Base-by-base conservation (phyloP, 345 rosid genomes). In the Carallia brachiata region DNA sequence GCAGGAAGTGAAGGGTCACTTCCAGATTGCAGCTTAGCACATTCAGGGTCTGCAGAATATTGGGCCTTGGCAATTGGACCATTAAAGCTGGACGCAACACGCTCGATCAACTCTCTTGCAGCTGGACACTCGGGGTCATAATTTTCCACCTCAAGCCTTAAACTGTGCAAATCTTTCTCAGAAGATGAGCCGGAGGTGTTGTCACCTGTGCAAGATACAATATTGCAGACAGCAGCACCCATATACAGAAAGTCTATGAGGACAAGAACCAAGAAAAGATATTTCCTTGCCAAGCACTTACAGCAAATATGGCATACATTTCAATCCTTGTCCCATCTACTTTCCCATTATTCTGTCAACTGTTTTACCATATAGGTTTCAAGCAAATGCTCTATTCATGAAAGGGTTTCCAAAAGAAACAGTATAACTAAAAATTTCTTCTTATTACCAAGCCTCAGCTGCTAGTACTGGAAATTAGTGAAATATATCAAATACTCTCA, bases 161-260 rank as follows among this genome's bases (percentile, higher is more conserved):
- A 84, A 75, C 78, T 83, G 71, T 79, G 88, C 74, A 81, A 48
- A 74, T 79, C 82, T 77, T 69, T 79, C 72, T 69, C 82, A 60
- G 70, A 44, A 77, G 73, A 63, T 73, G 78, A 75, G 73, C 71
- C 79, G 67, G 73, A 79, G 68, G 70, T 81, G 62, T 70, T 75
- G 71, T 68, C 84, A 74, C 77, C 87, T 86, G 66, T 65, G 70
- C 48, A 79, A 54, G 70, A 65, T 27, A n/a, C 55, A 74, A 71
- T 44, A 39, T 60, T 61, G 57, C 39, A 31, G 30, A 23, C 32
- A 55, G 37, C 65, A 44, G 50, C 50, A 12, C 50, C 50, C 17
- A 44, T 44, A 16, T 31, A 7, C 28, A 48, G 59, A 47, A 69
- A 69, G 71, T 12, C 30, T 31, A 61, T n/a, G 36, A 69, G 15